Evolutionary conservation across 257 asterid species (phyloP).

Genomic region (Ocimum tenuiflorum): DNA sequence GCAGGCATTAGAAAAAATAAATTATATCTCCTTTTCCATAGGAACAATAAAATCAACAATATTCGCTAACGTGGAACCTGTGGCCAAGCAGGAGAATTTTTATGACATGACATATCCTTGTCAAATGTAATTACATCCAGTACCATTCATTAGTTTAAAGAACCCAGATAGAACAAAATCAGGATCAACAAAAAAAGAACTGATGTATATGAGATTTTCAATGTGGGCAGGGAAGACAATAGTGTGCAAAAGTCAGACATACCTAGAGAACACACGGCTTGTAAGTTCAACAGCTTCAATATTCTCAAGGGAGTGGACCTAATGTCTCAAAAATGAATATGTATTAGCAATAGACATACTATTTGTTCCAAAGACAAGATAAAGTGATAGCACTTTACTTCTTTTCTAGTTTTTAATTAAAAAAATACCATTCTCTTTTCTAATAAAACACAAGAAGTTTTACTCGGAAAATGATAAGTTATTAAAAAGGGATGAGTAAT

Average conservation of each 20-base stretch:
- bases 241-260: constrained; percentile 16
- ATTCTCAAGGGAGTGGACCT: constrained; percentile 82
- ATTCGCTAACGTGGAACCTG: constrained; percentile 7
- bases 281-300: constrained; percentile 84
- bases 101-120: constrained; percentile 1
- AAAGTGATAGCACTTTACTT: background rate
- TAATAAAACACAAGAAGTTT: background rate
- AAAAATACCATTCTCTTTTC: background rate
- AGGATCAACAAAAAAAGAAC: background rate
- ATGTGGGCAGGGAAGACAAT: constrained; percentile 8
- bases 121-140: constrained; percentile 9
- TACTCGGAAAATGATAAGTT: background rate
- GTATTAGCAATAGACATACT: constrained; percentile 13
- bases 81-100: background rate
- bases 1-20: constrained; percentile 29
- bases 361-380: constrained; percentile 8
- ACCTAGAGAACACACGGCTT: constrained; percentile 66
- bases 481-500: background rate
- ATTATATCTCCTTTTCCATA: background rate
- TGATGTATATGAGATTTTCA: background rate
- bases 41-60: background rate
- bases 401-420: background rate
- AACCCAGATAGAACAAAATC: background rate
- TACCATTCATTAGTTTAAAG: background rate
- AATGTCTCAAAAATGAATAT: constrained; percentile 32